Percentiles rank a stretch among this genome's conserved stretches.
Conservation (phyloP, 164 flowering plant genomes). For the Stephania cephalantha region DNA sequence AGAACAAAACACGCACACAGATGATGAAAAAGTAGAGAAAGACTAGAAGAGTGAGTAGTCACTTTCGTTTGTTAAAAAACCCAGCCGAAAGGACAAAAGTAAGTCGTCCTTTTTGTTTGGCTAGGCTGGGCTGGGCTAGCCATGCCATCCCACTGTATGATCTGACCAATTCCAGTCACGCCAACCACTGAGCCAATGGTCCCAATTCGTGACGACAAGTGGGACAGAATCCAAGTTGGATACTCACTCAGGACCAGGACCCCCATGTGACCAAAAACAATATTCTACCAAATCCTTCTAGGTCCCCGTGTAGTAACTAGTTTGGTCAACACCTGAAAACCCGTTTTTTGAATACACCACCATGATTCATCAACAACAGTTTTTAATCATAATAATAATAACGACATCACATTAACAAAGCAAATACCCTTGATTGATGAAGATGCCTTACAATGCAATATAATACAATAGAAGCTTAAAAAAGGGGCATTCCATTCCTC, state of each 20-base stretch:
- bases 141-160: neutral
- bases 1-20: too few relatives aligned
- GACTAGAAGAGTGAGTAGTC: neutral
- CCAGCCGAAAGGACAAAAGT: too few relatives aligned
- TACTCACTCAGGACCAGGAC: neutral
- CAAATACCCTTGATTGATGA: neutral
- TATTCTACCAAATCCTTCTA: neutral
- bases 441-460: too few relatives aligned
- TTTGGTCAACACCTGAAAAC: neutral
- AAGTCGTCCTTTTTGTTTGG: too few relatives aligned
- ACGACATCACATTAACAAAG: neutral
- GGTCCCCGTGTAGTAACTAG: neutral
- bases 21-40: too few relatives aligned
- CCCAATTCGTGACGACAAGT: neutral
- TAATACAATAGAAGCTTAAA: too few relatives aligned
- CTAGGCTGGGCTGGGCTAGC: too few relatives aligned
- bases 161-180: neutral
- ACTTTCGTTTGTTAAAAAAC: neutral
- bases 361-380: neutral
- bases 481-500: too few relatives aligned
- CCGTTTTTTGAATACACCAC: neutral
- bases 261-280: neutral
- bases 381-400: neutral
- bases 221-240: constrained; percentile 3
- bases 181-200: neutral